Conservation (phyloP, 1,284 basidiomycete species). For the Gomphus bonarii region DNA sequence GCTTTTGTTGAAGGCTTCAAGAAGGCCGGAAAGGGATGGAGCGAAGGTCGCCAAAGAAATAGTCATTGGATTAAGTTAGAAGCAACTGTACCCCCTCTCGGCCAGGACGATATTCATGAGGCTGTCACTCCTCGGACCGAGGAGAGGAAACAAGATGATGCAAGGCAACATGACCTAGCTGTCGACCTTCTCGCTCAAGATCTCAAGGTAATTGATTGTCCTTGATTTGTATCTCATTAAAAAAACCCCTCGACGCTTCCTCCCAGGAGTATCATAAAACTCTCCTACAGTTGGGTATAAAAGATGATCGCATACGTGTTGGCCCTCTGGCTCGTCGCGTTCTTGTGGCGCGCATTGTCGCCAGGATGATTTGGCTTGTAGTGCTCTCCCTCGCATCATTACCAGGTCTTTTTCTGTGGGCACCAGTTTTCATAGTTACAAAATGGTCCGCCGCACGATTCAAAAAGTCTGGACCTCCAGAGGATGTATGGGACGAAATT, state of each 20-base stretch:
- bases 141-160: constrained; percentile 7
- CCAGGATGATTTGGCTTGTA: constrained; percentile 54
- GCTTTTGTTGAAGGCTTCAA: constrained; percentile 72
- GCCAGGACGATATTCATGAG: neutral
- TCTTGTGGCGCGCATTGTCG: constrained; percentile 50
- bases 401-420: constrained; percentile 75
- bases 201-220: constrained; percentile 39
- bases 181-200: constrained; percentile 39
- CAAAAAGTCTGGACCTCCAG: constrained; percentile 67
- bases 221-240: neutral
- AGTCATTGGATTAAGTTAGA: constrained; percentile 10
- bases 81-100: neutral
- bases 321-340: constrained; percentile 40
- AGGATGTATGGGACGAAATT: constrained; percentile 79
- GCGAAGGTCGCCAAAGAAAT: neutral
- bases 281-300: constrained; percentile 54
- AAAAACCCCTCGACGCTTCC: neutral
- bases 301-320: constrained; percentile 70
- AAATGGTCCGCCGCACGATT: constrained; percentile 56
- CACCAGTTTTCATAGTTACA: constrained; percentile 61
- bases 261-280: constrained; percentile 61
- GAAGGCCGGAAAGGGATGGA: constrained; percentile 21
- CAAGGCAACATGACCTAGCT: constrained; percentile 20
- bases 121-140: neutral
- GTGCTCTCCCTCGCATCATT: constrained; percentile 62